Evolutionary conservation across 331 rosid genomes (phyloP).

Genomic region (Cucumis variabilis): DNA sequence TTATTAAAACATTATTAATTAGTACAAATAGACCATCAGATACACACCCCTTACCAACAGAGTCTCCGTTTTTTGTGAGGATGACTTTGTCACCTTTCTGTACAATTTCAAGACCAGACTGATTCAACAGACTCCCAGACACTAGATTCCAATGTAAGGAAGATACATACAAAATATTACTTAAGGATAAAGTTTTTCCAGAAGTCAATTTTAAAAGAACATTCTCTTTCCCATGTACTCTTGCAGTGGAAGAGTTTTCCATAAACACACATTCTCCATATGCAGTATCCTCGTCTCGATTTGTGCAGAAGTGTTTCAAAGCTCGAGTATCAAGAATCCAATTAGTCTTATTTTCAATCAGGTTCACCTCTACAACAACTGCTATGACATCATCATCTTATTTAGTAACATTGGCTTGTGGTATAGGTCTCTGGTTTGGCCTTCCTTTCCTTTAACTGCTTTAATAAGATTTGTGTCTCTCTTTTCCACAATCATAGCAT

Average conservation of each 20-base stretch:
- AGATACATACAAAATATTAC: not conserved
- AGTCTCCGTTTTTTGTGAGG: not conserved
- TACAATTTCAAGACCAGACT: not conserved
- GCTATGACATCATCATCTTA: not conserved
- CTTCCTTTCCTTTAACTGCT: too few relatives aligned
- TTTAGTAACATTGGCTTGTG: too few relatives aligned
- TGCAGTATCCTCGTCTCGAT: not conserved
- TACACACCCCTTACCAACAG: too few relatives aligned
- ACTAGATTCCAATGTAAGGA: not conserved
- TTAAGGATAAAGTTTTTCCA: too few relatives aligned
- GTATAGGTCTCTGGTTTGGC: too few relatives aligned
- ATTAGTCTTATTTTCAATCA: too few relatives aligned
- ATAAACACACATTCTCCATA: not conserved
- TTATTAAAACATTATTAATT: too few relatives aligned
- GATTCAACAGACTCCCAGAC: not conserved
- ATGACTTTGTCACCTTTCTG: not conserved
- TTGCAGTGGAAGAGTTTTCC: not conserved
- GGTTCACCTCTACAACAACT: not conserved
- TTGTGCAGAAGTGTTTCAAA: not conserved
- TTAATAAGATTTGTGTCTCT: too few relatives aligned
- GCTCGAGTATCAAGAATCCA: not conserved
- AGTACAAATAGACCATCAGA: too few relatives aligned
- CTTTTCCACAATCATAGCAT: too few relatives aligned
- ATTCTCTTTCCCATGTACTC: not conserved
- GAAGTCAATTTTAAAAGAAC: too few relatives aligned